Base-by-base conservation (phyloP, 2,329 filamentous ascomycete genomes). In the Neofusicoccum cordaticola region DNA sequence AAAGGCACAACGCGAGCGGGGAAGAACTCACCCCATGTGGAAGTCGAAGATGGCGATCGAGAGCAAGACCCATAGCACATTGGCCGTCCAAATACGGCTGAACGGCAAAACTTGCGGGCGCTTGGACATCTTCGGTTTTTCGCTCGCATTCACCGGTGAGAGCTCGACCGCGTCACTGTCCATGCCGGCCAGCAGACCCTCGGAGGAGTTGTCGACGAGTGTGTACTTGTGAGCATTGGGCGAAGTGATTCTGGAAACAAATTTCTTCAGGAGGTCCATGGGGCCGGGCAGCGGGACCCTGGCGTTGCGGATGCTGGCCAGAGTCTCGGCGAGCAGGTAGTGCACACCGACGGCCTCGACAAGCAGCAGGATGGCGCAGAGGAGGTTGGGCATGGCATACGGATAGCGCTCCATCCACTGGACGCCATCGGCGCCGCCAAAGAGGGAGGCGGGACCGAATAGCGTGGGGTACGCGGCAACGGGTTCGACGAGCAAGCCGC, bases 41-140 rank as follows among this genome's bases (percentile, higher is more conserved):
- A 92, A 87, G 67, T 90, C 88, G 69, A 91, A 87, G 56, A 92
- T 84, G 37, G 88, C 88, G 67, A 89, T 87, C 31, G 83, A 84
- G 53, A 90, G 72, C 2, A 92, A 74, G 0, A 83, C 85, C 67
- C 83, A 77, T n/a, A 86, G 70, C 31, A 86, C 81, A 66, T 86
- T 86, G 8, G 76, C 72, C 0, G 81, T 84, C 78, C 82, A 85
- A 42, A 86, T 84, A 50, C 82, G 77, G 34, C 77, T 74, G 71
- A 85, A 82, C 1, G 79, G 71, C 3, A 81, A 73, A 19, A 77
- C 75, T 61, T 78, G 78, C 17, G 73, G 82, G 69, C 79, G 64
- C 77, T 76, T 67, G 69, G 65, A 68, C 44, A 66, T 68, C 60
- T 76, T 71, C 48, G 68, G 66, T 19, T 68, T 69, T 17, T 58